Evolutionary conservation across 768 basidiomycete species (phyloP).

Genomic region (Gymnopilus junonius): DNA sequence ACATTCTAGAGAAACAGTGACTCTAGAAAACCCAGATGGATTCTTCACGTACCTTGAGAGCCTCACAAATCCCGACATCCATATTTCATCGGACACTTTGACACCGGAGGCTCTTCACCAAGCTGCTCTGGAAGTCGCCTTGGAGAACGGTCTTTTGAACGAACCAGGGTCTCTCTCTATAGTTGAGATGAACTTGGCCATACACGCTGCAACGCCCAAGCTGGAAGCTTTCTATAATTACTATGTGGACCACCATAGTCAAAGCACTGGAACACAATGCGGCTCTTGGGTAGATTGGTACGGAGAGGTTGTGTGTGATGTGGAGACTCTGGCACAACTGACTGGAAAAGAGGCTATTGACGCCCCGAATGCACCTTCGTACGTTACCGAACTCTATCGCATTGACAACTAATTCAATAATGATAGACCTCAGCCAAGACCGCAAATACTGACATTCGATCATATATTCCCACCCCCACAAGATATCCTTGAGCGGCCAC

Average conservation of each 20-base stretch:
- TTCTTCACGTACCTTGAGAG: constrained; percentile 81
- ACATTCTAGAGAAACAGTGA: constrained; percentile 72
- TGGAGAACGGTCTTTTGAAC: constrained; percentile 49
- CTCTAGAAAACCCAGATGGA: constrained; percentile 68
- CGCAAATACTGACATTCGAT: constrained; percentile 74
- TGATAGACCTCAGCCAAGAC: constrained; percentile 38
- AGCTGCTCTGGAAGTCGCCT: constrained; percentile 54
- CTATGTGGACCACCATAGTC: constrained; percentile 49
- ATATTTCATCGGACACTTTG: constrained; percentile 36
- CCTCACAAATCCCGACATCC: constrained; percentile 55
- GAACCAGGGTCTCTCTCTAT: constrained; percentile 55
- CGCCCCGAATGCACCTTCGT: constrained; percentile 31
- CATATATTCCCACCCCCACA: constrained; percentile 65
- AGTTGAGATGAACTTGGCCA: constrained; percentile 73
- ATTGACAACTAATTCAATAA: background rate
- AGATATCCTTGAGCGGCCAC: constrained; percentile 48
- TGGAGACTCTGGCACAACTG: constrained; percentile 58
- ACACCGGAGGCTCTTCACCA: constrained; percentile 59
- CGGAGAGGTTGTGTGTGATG: constrained; percentile 72
- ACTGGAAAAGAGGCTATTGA: constrained; percentile 56
- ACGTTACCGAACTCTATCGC: constrained; percentile 16
- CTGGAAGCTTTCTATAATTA: constrained; percentile 85
- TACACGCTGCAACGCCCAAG: constrained; percentile 80
- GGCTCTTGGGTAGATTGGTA: constrained; percentile 89
- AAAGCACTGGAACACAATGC: constrained; percentile 42